Evolutionary conservation across 768 basidiomycete species (phyloP).

Genomic region (Dioszegia aurantiaca): DNA sequence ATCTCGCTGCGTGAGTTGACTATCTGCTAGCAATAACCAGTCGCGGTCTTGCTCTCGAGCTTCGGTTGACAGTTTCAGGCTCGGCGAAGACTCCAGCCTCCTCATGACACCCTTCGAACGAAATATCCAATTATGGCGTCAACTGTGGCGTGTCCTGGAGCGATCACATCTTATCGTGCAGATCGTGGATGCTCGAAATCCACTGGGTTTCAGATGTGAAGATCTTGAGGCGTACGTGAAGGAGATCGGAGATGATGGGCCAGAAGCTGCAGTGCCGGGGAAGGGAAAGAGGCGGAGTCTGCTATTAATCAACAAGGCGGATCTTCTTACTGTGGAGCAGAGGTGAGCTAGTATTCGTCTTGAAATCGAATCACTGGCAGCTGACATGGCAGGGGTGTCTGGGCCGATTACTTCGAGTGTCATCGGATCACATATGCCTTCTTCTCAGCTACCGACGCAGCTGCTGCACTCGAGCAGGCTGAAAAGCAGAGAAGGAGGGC

Average conservation of each 20-base stretch:
- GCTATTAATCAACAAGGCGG: conserved; percentile 91
- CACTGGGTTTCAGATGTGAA: conserved; percentile 85
- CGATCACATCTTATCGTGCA: conserved; percentile 94
- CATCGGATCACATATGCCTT: conserved; percentile 67
- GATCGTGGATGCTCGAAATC: conserved; percentile 96
- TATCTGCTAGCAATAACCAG: background rate
- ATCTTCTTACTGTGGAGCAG: conserved; percentile 80
- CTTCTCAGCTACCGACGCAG: conserved; percentile 88
- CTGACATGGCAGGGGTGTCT: conserved; percentile 60
- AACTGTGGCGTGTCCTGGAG: conserved; percentile 95
- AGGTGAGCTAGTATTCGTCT: conserved; percentile 68
- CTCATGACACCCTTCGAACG: conserved; percentile 96
- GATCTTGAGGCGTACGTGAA: conserved; percentile 85
- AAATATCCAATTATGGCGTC: conserved; percentile 97
- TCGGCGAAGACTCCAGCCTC: conserved; percentile 81
- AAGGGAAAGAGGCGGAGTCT: conserved; percentile 71
- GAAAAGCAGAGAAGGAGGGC: conserved; percentile 49
- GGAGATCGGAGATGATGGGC: conserved; percentile 55
- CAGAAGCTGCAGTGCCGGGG: conserved; percentile 69
- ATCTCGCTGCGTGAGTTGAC: conserved; percentile 74
- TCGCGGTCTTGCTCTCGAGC: background rate
- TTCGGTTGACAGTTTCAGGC: conserved; percentile 55
- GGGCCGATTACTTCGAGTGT: conserved; percentile 68
- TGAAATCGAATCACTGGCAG: background rate
- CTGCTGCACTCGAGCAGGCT: conserved; percentile 73